Conservation (phyloP, 2,329 filamentous ascomycete species). For the Aspergillus phoenicis region DNA sequence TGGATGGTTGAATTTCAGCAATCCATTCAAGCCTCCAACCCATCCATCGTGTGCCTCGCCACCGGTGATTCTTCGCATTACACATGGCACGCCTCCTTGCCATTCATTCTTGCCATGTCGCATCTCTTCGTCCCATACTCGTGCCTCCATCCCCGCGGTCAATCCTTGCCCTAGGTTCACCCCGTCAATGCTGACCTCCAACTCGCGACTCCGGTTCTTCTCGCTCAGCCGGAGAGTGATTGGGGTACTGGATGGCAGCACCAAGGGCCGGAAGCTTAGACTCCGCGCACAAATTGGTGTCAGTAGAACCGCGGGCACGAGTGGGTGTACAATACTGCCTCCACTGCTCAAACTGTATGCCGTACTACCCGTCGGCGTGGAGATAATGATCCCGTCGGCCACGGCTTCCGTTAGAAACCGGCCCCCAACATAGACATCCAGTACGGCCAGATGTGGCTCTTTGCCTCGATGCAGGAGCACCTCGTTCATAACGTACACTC, state of each 20-base stretch:
- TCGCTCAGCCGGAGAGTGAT: constrained; percentile 80
- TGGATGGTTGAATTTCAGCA: constrained; percentile 96
- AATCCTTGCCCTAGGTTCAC: constrained; percentile 67
- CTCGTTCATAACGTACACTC: constrained; percentile 83
- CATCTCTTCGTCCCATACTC: constrained; percentile 84
- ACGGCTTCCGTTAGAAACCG: constrained; percentile 91
- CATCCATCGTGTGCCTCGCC: constrained; percentile 77
- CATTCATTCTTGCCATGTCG: constrained; percentile 55
- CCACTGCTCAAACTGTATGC: constrained; percentile 94
- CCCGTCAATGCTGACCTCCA: constrained; percentile 80
- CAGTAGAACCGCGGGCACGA: constrained; percentile 83
- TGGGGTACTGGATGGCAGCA: constrained; percentile 82
- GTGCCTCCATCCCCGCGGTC: constrained; percentile 76
- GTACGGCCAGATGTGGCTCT: constrained; percentile 85
- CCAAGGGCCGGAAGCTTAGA: constrained; percentile 86
- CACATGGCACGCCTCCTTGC: constrained; percentile 86
- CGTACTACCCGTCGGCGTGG: constrained; percentile 90
- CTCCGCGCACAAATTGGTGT: constrained; percentile 94
- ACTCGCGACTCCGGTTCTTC: constrained; percentile 73
- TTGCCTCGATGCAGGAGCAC: constrained; percentile 89
- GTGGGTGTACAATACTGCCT: constrained; percentile 89
- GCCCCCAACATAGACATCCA: constrained; percentile 87
- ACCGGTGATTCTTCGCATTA: constrained; percentile 67
- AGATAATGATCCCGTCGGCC: constrained; percentile 91
- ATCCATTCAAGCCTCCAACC: constrained; percentile 90